Evolutionary conservation across 2,329 filamentous ascomycete species (phyloP).

Genomic region (Alternaria arbusti): DNA sequence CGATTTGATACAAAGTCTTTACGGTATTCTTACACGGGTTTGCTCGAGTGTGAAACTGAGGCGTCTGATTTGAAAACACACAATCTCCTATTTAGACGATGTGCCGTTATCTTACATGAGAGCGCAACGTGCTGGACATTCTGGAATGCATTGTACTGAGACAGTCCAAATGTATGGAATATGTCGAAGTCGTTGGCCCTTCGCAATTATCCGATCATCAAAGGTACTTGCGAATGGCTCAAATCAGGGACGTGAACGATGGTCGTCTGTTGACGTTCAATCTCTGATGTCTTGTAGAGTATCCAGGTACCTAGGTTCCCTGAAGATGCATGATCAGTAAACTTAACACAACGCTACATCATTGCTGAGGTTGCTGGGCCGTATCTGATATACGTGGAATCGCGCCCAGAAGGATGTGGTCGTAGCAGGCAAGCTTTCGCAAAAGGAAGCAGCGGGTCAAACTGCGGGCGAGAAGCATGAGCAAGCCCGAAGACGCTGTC

Average conservation of each 20-base stretch:
- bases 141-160: background rate
- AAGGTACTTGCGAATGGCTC: background rate
- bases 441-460: background rate
- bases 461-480: background rate
- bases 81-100: background rate
- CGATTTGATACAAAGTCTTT: background rate
- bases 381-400: background rate
- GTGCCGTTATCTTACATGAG: background rate
- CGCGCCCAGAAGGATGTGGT: background rate
- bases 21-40: background rate
- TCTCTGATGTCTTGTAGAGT: background rate
- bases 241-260: background rate
- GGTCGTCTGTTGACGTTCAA: background rate
- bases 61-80: background rate
- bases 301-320: background rate
- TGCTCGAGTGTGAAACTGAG: background rate
- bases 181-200: background rate
- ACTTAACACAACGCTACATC: background rate
- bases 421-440: background rate
- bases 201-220: background rate
- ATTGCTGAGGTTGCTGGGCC: background rate
- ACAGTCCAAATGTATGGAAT: background rate
- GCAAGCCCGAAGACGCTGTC: background rate
- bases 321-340: background rate
- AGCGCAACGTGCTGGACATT: background rate